A percentile compares a stretch with the other conserved stretches of the same genome.
Evolutionary conservation across 164 flowering plant genomes (phyloP).

Genomic region (Liriodendron chinense): DNA sequence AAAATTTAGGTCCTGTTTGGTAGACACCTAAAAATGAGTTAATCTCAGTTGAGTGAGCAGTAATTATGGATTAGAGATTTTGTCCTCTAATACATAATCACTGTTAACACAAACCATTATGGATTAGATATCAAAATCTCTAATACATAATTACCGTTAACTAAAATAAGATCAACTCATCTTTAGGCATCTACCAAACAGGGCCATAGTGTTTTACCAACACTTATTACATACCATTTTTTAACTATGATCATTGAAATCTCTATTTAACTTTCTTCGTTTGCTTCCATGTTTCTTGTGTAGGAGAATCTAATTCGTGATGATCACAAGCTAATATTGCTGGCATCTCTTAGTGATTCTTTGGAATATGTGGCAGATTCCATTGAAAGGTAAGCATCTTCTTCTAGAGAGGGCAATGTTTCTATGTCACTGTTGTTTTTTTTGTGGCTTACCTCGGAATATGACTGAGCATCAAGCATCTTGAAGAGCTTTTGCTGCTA

Average conservation of each 20-base stretch:
- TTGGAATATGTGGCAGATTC: constrained; percentile 98
- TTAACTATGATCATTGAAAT: neutral
- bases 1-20: no score
- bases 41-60: no score
- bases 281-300: constrained; percentile 17
- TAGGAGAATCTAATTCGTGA: constrained; percentile 98
- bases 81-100: no score
- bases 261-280: neutral
- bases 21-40: no score
- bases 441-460: neutral
- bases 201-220: no score
- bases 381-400: constrained; percentile 69
- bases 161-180: no score
- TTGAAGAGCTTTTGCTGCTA: neutral
- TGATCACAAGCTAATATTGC: constrained; percentile 84
- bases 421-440: neutral
- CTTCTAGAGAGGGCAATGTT: neutral
- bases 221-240: neutral
- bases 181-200: no score
- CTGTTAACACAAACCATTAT: no score
- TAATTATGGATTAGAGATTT: no score
- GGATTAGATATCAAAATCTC: no score
- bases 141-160: no score
- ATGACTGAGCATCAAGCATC: neutral
- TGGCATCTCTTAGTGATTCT: constrained; percentile 97